Evolutionary conservation across 23 red algal genomes (phyloP), one percentile per base, ranked within the genome.

Genomic region (Gracilariopsis chorda): DNA sequence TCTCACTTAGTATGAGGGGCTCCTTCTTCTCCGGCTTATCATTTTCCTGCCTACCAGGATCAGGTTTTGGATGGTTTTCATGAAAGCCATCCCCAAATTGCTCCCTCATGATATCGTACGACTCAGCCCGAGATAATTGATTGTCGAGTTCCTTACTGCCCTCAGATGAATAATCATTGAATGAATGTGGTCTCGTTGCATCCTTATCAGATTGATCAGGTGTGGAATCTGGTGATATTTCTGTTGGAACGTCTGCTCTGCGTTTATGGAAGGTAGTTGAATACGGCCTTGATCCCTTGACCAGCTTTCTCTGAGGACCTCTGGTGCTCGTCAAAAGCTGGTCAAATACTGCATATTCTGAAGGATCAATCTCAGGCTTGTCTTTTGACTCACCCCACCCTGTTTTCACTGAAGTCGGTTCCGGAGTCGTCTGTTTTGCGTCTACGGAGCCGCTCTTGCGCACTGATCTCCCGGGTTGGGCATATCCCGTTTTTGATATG

Each of bases 261-360:
- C 40, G 16, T 1, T 46, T 37, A 20, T 7, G 39, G 20, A 73
- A n/a, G n/a, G n/a, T 24, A 2, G 80, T 48, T 69, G 69, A 41
- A 21, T 40, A 89, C 17, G 61, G 70, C 46, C 49, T 89, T 25
- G 69, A 65, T 29, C 85, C 85, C 52, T 89, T 89, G 21, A 78
- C 25, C 9, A 57, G 36, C 34, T 89, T 89, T 42, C 69, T 55
- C 35, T 69, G 68, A 36, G 69, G 62, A 51, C 85, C 85, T 30
- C 85, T 69, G 14, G 85, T 72, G 17, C 40, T 45, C 25, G 39
- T 27, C 29, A 89, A 48, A 45, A 89, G 68, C 20, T 58, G 36
- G 32, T 89, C 85, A n/a, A 89, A 89, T 14, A 78, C 14, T 4
- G 58, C 35, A 61, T 89, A 89, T 17, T 89, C 85, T 43, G 42